Percentiles rank a stretch among this genome's conserved stretches.
phyloP scores from a whole-genome alignment of 345 rosid genomes.

The Eutrema heterophyllum region DNA sequence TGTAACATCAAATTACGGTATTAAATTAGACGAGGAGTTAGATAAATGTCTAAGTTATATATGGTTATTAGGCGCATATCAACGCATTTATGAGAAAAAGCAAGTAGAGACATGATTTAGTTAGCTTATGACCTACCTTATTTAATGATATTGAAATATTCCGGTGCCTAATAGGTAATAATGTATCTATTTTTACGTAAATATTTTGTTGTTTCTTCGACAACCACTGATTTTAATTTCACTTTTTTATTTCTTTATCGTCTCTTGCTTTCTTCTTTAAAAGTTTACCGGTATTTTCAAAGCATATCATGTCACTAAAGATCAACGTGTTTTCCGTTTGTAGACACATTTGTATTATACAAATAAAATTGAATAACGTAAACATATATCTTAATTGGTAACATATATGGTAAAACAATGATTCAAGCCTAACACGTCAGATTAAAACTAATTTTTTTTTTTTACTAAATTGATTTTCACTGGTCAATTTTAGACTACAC shows the following conservation, averaged over 20 bases:
- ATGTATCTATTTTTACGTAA: neutral
- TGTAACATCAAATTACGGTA: slow-evolving; percentile 30
- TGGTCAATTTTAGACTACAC: neutral
- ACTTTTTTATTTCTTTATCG: neutral
- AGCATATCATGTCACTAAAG: neutral
- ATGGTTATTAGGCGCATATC: slow-evolving; percentile 39
- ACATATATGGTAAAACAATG: neutral
- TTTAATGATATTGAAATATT: slow-evolving; percentile 45
- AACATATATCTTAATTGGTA: neutral
- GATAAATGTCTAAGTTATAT: slow-evolving; percentile 42
- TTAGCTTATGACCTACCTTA: slow-evolving; percentile 61
- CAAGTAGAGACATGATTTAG: slow-evolving; percentile 43
- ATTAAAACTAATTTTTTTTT: neutral
- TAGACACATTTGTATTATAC: neutral
- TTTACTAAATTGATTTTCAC: neutral
- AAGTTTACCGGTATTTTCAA: neutral
- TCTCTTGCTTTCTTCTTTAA: neutral
- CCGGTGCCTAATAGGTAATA: slow-evolving; percentile 29
- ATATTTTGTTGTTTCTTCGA: slow-evolving; percentile 17
- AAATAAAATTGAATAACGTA: neutral
- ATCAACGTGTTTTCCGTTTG: slow-evolving; percentile 12
- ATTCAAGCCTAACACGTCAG: neutral
- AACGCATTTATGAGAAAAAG: slow-evolving; percentile 46
- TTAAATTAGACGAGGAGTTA: slow-evolving; percentile 33
- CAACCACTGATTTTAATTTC: slow-evolving; percentile 21